These are phyloP conservation scores for Naegleria gruberi DNA, from an alignment of 208 protist genomes.

Conservation along the genomic window DNA sequence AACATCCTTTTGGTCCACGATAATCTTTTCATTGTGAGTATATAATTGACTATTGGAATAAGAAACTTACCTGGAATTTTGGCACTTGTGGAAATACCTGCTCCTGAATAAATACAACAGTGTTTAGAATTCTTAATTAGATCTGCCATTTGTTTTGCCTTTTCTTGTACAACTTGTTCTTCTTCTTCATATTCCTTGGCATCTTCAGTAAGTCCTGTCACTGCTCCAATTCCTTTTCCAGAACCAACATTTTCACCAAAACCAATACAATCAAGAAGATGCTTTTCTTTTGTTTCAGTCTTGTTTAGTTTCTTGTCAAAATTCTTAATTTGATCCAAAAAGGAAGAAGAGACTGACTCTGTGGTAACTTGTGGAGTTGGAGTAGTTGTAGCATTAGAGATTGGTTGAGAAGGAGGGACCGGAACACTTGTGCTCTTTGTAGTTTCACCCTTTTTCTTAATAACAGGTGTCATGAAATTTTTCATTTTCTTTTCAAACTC, in stretches of 20 bases:
- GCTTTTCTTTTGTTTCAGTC: background rate
- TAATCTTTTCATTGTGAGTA: no score
- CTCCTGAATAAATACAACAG: background rate
- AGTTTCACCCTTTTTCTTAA: background rate
- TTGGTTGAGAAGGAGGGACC: no score
- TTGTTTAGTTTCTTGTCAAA: background rate
- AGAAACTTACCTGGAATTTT: background rate
- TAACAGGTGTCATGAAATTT: background rate
- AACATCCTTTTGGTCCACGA: slow-evolving; percentile 1
- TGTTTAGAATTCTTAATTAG: background rate
- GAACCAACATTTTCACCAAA: background rate
- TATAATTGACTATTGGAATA: no score
- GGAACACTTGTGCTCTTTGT: background rate
- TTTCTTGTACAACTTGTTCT: background rate
- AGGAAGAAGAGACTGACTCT: background rate
- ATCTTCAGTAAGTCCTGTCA: background rate
- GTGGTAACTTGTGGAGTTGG: background rate
- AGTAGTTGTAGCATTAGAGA: background rate
- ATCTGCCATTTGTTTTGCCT: background rate
- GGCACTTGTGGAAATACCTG: background rate
- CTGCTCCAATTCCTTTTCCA: background rate
- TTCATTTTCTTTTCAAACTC: background rate
- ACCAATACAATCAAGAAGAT: background rate
- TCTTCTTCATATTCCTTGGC: background rate
- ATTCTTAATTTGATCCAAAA: background rate